Evolutionary conservation across 2,329 filamentous ascomycete species (phyloP), one percentile per base, ranked within the genome.

Genomic region (Sordariomycetes sp.): DNA sequence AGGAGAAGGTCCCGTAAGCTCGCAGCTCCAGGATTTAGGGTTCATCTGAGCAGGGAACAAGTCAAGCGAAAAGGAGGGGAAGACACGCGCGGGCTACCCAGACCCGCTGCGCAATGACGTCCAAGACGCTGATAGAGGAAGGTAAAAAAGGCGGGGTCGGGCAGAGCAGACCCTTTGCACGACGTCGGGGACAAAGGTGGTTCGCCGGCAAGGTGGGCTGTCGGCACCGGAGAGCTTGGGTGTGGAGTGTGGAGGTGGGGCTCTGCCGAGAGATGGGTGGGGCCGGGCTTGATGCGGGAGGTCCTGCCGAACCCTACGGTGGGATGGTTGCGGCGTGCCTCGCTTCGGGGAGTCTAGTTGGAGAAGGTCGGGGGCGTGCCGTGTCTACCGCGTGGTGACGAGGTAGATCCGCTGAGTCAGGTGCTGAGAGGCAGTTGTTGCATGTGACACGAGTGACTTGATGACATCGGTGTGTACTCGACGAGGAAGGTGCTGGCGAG

Each of bases 271-370:
- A 24, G 20, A 22, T 12, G 20, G 8, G 20, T 50, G 45, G 45
- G 6, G 39, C 45, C 52, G 52, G 32, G 13, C 55, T 32, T 15
- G 55, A 56, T 50, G 28, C 2, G 55, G 55, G 55, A 56, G 34
- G 55, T 52, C 48, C 48, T 56, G 48, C 55, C 55, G 55, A 52
- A 34, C 34, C 20, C n/a, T n/a, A n/a, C 48, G 28, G 22, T 55
- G 53, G 12, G 36, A 39, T 10, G 36, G 36, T 13, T 13, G 36
- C 12, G 15, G 36, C 12, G 15, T 3, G 36, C 12, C 36, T 13
- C 36, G 36, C 12, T 10, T 39, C 12, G 36, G 36, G 36, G 36
- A 13, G 36, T 13, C 3, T 13, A 3, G 36, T 13, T 3, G 17
- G 3, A 39, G 17, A 39, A 3, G 17, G 17, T 39, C 5, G 36